A percentile compares a stretch with the other conserved stretches of the same genome.
phyloP scores from a whole-genome alignment of 2,329 filamentous ascomycete genomes.

The Trichophyton rubrum region DNA sequence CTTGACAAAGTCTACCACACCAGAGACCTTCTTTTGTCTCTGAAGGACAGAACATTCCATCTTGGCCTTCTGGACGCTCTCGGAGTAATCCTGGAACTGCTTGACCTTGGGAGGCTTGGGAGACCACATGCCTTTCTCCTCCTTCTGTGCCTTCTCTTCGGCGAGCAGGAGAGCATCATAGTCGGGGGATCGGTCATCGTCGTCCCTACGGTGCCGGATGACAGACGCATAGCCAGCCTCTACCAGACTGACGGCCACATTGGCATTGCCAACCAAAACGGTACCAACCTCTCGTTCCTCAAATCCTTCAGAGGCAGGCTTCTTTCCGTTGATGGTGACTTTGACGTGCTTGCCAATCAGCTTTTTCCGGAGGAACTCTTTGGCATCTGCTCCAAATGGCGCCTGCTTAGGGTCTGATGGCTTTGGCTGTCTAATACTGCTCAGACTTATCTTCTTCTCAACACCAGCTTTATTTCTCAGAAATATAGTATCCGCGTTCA shows the following conservation, averaged over 20 bases:
- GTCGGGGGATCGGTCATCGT: conserved; percentile 83
- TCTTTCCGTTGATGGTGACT: conserved; percentile 77
- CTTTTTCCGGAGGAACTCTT: conserved; percentile 88
- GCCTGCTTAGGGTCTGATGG: conserved; percentile 73
- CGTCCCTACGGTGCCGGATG: conserved; percentile 87
- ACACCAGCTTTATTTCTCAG: conserved; percentile 70
- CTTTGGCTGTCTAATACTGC: conserved; percentile 88
- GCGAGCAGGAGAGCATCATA: conserved; percentile 54
- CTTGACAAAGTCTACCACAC: conserved; percentile 93
- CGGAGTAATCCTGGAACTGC: conserved; percentile 79
- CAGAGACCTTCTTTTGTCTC: conserved; percentile 82
- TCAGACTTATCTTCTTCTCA: conserved; percentile 84
- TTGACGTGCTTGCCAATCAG: conserved; percentile 93
- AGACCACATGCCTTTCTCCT: conserved; percentile 90
- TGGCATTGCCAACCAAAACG: conserved; percentile 69
- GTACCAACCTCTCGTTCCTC: conserved; percentile 93
- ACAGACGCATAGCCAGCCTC: conserved; percentile 89
- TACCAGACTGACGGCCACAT: conserved; percentile 72
- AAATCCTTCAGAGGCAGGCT: conserved; percentile 77
- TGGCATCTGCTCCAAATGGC: conserved; percentile 82
- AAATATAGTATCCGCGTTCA: conserved; percentile 80
- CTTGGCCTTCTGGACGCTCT: conserved; percentile 89
- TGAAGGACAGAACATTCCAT: conserved; percentile 78
- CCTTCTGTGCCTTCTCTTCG: conserved; percentile 56
- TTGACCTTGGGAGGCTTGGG: conserved; percentile 73